phyloP scores from a whole-genome alignment of 306 rosid species.

The Castanopsis chinensis region DNA sequence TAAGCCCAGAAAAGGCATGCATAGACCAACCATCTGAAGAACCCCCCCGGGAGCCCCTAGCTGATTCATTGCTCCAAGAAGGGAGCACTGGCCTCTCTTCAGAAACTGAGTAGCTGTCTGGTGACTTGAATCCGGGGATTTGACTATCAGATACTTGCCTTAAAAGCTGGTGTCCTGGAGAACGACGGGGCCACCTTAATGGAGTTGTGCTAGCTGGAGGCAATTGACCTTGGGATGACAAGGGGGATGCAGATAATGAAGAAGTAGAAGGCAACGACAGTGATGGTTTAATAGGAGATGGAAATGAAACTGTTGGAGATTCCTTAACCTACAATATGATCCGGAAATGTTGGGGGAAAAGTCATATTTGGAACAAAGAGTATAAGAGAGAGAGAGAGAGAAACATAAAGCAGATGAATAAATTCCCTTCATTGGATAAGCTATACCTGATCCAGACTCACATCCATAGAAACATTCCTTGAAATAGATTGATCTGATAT shows the following conservation, averaged over 20 bases:
- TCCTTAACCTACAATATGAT: constrained; percentile 57
- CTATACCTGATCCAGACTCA: constrained; percentile 68
- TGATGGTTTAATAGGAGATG: constrained; percentile 62
- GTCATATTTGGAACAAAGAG: not conserved
- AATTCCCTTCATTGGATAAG: constrained; percentile 16
- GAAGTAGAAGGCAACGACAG: constrained; percentile 64
- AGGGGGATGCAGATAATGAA: constrained; percentile 55
- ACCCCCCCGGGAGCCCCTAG: constrained; percentile 54
- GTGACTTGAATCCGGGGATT: constrained; percentile 60
- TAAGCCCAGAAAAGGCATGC: constrained; percentile 74
- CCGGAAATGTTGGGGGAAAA: not conserved
- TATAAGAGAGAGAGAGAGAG: constrained; percentile 16
- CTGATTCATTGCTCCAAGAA: constrained; percentile 60
- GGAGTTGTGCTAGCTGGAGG: constrained; percentile 61
- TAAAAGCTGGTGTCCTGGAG: constrained; percentile 62
- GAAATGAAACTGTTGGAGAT: constrained; percentile 44
- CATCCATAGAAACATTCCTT: constrained; percentile 62
- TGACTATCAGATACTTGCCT: constrained; percentile 62
- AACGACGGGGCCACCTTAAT: constrained; percentile 39
- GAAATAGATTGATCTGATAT: constrained; percentile 68
- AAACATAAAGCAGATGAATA: constrained; percentile 1
- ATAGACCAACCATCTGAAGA: constrained; percentile 89
- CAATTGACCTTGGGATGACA: constrained; percentile 54
- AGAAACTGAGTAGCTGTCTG: constrained; percentile 42
- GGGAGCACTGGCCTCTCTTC: constrained; percentile 66